Base-by-base conservation (phyloP, 2,329 filamentous ascomycete species). In the Pseudogymnoascus sp. region DNA sequence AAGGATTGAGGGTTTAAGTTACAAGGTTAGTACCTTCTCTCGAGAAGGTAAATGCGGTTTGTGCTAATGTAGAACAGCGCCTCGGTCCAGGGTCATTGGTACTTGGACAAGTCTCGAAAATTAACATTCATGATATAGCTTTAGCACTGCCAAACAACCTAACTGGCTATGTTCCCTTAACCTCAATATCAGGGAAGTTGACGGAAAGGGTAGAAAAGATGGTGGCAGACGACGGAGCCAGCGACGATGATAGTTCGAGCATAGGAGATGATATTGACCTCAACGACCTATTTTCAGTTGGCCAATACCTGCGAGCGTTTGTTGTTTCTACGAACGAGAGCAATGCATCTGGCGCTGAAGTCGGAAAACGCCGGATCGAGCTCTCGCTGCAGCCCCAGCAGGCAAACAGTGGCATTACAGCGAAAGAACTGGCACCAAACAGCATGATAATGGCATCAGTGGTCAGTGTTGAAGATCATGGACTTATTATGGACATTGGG, bases 61-160 rank as follows among this genome's bases (percentile, higher is more conserved):
- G 26, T 65, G 63, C 63, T 56, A 56, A 56, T 56, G 17, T 35
- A 13, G 35, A 29, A 62, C 73, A 95, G 90, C 91, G 89, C 72
- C 79, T 99, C 66, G 85, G 89, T 56, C 88, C 91, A 67, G 96
- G 93, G 61, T 93, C 92, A 60, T 80, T 96, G 63, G 86, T 99
- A 0, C 87, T 99, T 50, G 95, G 91, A 46, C 91, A 96, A 72
- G 82, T 99, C 65, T 88, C 86, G 42, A 86, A 88, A 65, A 91
- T 99, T 74, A 93, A 89, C 67, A 79, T 85, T 63, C 83, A 92
- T 70, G 88, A 96, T 72, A 79, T 99, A 68, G 85, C 88, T 56
- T 79, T 99, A 62, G 86, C 92, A 19, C 81, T 99, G 10, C 93
- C 95, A 15, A 99, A 99, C 77, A 97, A 96, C 74, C 83, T 99